Conservation (phyloP, 2,329 filamentous ascomycete genomes). For the Stylonectria norvegica region DNA sequence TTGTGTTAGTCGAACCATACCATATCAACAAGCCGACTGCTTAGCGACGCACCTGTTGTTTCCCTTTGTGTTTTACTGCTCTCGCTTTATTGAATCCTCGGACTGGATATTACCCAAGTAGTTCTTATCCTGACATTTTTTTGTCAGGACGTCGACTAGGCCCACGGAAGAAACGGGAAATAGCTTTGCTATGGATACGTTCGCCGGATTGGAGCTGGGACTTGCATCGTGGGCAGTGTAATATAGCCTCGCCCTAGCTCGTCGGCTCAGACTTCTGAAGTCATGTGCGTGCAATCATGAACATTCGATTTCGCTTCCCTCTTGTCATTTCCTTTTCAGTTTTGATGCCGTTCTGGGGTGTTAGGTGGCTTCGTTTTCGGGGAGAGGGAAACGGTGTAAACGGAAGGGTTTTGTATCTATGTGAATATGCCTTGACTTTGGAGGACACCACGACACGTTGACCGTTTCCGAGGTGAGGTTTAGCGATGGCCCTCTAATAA, state of each 20-base stretch:
- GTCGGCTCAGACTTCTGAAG: too few species aligned
- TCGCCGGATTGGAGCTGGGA: neutral
- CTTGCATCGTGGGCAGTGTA: too few species aligned
- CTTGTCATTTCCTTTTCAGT: slow-evolving; percentile 8
- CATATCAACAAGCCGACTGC: slow-evolving; percentile 23
- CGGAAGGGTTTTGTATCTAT: too few species aligned
- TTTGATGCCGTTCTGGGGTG: slow-evolving; percentile 7
- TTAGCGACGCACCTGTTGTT: slow-evolving; percentile 27
- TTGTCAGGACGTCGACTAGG: neutral
- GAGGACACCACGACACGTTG: too few species aligned
- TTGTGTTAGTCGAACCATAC: slow-evolving; percentile 26
- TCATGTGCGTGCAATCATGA: slow-evolving; percentile 27
- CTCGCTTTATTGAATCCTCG: slow-evolving; percentile 18
- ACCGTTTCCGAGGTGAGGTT: too few species aligned
- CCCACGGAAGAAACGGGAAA: neutral
- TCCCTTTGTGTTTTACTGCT: slow-evolving; percentile 9
- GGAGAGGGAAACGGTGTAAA: too few species aligned
- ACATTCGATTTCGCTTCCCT: slow-evolving; percentile 16
- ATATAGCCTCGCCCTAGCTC: too few species aligned
- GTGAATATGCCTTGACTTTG: too few species aligned
- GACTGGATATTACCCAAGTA: slow-evolving; percentile 8
- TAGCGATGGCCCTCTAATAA: too few species aligned
- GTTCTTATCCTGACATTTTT: neutral
- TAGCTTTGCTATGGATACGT: neutral
- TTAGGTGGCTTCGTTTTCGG: slow-evolving; percentile 11